A percentile compares a stretch with the other conserved stretches of the same genome.
These are phyloP conservation scores for Crithidia bombi DNA, from an alignment of 208 protist species.

Conservation along the genomic window DNA sequence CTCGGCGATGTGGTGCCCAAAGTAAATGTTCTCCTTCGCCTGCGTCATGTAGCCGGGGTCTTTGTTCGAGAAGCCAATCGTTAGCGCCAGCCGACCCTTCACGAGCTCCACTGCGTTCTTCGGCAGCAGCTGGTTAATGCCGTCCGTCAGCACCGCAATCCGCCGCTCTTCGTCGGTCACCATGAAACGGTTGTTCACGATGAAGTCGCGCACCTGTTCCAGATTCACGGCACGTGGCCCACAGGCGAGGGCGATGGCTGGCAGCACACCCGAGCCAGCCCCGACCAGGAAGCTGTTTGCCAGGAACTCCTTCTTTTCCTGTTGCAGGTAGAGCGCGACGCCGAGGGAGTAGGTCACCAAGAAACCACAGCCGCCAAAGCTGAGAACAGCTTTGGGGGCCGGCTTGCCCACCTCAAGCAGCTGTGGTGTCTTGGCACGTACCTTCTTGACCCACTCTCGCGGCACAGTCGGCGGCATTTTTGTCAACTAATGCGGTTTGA, in stretches of 20 bases:
- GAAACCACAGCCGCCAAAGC: slow-evolving; percentile 87
- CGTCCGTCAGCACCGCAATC: slow-evolving; percentile 64
- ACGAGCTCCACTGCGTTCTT: slow-evolving; percentile 75
- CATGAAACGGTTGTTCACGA: slow-evolving; percentile 78
- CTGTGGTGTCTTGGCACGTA: slow-evolving; percentile 81
- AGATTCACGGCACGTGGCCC: slow-evolving; percentile 71
- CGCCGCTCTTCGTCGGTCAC: slow-evolving; percentile 82
- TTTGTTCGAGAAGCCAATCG: slow-evolving; percentile 85
- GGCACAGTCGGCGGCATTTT: slow-evolving; percentile 69
- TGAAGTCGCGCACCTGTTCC: slow-evolving; percentile 81
- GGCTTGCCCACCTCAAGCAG: slow-evolving; percentile 86
- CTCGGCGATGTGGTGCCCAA: slow-evolving; percentile 89
- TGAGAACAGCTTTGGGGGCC: slow-evolving; percentile 81
- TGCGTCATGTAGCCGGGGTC: slow-evolving; percentile 88
- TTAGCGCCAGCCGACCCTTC: slow-evolving; percentile 78
- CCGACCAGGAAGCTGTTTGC: slow-evolving; percentile 80
- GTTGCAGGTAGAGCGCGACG: slow-evolving; percentile 88
- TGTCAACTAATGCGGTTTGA: too few species aligned
- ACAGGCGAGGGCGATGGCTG: slow-evolving; percentile 82
- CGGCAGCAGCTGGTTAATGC: slow-evolving; percentile 80
- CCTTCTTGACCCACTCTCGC: slow-evolving; percentile 71
- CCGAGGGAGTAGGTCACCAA: slow-evolving; percentile 88
- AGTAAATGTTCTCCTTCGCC: slow-evolving; percentile 81
- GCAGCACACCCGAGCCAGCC: slow-evolving; percentile 79
- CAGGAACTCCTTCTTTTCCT: slow-evolving; percentile 83